A percentile compares a stretch with the other conserved stretches of the same genome.
These are phyloP conservation scores for Castanea crenata DNA, from an alignment of 306 rosid genomes.

Conservation along the genomic window DNA sequence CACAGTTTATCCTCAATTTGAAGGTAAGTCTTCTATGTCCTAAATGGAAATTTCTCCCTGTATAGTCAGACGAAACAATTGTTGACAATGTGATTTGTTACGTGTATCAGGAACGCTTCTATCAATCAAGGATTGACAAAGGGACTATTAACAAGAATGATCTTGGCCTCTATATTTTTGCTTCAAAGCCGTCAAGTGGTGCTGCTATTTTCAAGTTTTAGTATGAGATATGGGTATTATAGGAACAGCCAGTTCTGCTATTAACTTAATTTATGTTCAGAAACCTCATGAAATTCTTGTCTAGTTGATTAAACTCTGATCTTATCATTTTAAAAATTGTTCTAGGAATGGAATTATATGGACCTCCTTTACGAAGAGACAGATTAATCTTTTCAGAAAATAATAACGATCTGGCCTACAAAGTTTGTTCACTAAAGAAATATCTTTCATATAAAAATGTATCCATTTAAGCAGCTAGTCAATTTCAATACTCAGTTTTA, in stretches of 20 bases:
- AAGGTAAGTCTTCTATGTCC: conserved; percentile 54
- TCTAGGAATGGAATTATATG: neutral
- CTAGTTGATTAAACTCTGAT: neutral
- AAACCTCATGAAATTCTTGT: neutral
- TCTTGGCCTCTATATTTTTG: conserved; percentile 77
- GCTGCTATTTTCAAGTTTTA: conserved; percentile 88
- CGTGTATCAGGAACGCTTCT: conserved; percentile 64
- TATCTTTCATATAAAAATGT: too few relatives aligned
- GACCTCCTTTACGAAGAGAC: neutral
- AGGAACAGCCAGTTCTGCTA: neutral
- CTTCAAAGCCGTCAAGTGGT: conserved; percentile 98
- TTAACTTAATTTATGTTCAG: neutral
- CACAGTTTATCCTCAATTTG: conserved; percentile 78
- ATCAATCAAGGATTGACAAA: conserved; percentile 63
- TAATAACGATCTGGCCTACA: neutral
- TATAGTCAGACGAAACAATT: neutral
- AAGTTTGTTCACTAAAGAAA: too few relatives aligned
- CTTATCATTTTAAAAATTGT: neutral
- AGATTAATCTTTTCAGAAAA: neutral
- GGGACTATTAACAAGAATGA: conserved; percentile 63
- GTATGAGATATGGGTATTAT: neutral
- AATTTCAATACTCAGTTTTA: neutral
- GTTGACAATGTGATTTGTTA: conserved; percentile 15
- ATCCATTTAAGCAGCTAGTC: neutral
- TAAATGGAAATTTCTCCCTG: neutral